Evolutionary conservation across 129 eudicot genomes (phyloP), one percentile per base, ranked within the genome.

Genomic region (Centaurea solstitialis): DNA sequence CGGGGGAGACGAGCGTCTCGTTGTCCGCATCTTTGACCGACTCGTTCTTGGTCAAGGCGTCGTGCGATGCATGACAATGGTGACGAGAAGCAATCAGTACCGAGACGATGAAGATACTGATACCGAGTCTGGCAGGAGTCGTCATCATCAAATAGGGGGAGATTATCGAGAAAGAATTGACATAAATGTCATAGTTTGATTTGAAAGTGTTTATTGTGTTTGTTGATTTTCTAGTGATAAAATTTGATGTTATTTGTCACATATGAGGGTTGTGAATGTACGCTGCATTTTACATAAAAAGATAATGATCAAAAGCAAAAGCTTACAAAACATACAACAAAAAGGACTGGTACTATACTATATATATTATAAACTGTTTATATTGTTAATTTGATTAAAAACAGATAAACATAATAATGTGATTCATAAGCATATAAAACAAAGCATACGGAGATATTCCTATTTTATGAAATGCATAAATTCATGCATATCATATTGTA

Each of bases 1-100:
- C 77, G 0, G 83, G 68, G 1, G 91, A 88, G 37, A 72, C 22
- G 21, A 89, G 84, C 0, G 85, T 81, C 45, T 84, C 85, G 12
- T 75, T 81, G 9, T 72, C 47, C 0, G 76, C 79, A 13, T 86
- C 81, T 8, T 40, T 61, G 38, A 82, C 45, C 28, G 80, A 50
- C 73, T 13, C 83, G 45, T 81, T 77, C 23, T 69, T 74, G 2
- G 78, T 33, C 5, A 88, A 76, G 28, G 35, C 76, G 61, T 86
- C 89, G 9, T 65, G 69, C 0, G 68, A 17, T 5, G 72, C 78
- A 3, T 83, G 69, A 45, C 79, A 76, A 30, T 38, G 8, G 4
- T 47, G 37, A 7, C 24, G 75, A 39, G 73, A 41, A 59, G 28
- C 6, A 41, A 62, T 10, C 67, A 76, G 7, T 50, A 12, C 0